Percentiles rank a stretch among this genome's conserved stretches.
These are phyloP conservation scores for Cylindrotheca fusiformis DNA, from an alignment of 108 stramenopile genomes.

Conservation along the genomic window DNA sequence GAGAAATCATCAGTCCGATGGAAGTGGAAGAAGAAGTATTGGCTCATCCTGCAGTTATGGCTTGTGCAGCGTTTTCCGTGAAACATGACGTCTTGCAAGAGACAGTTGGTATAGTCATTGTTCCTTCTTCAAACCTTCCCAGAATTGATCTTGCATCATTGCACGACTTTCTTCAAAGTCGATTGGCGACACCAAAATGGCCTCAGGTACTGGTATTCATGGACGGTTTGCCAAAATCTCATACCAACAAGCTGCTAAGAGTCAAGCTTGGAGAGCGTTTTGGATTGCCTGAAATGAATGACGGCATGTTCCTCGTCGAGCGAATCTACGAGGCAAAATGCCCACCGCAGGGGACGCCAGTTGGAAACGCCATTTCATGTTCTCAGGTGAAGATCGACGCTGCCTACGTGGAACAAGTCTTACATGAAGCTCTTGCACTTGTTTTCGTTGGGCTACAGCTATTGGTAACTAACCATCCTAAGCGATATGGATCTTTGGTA, in stretches of 20 bases:
- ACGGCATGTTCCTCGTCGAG: constrained; percentile 34
- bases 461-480: constrained; percentile 21
- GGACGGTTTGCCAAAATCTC: constrained; percentile 47
- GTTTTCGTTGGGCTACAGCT: not conserved
- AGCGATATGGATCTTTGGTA: constrained; percentile 17
- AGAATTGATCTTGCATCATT: constrained; percentile 34
- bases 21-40: constrained; percentile 71
- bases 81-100: constrained; percentile 55
- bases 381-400: constrained; percentile 16
- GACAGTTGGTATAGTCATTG: constrained; percentile 55
- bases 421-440: constrained; percentile 7
- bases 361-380: constrained; percentile 34
- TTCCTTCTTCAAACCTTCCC: constrained; percentile 21
- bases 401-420: constrained; percentile 3
- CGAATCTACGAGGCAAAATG: constrained; percentile 43
- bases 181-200: constrained; percentile 44
- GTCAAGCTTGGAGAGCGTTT: constrained; percentile 45
- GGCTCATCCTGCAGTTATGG: constrained; percentile 39
- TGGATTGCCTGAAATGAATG: constrained; percentile 26
- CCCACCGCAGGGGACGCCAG: constrained; percentile 39
- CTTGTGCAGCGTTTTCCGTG: constrained; percentile 46
- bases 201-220: constrained; percentile 53
- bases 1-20: constrained; percentile 71
- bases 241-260: constrained; percentile 41
- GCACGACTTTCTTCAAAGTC: constrained; percentile 33